Evolutionary conservation across 2,329 filamentous ascomycete genomes (phyloP).

Genomic region (Harringtonia aguacate): DNA sequence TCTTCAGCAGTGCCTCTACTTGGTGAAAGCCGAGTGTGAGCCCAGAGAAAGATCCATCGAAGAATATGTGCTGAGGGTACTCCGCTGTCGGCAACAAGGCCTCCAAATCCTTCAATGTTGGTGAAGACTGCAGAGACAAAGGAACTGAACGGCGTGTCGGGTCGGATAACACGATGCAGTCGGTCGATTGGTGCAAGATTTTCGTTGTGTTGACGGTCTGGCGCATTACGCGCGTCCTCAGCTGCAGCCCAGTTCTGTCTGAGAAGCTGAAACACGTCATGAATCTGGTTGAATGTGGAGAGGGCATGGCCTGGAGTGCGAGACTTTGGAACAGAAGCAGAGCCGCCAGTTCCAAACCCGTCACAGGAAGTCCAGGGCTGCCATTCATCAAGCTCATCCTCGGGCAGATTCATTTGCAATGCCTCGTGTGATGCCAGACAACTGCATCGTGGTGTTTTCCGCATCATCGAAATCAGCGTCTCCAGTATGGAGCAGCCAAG

Average conservation of each 20-base stretch:
- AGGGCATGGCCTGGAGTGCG: constrained; percentile 23
- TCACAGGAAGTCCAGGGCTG: constrained; percentile 53
- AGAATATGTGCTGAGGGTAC: constrained; percentile 5
- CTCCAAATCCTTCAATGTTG: no score
- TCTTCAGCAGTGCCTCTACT: neutral
- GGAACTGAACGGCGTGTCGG: neutral
- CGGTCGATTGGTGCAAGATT: no score
- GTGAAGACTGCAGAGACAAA: no score
- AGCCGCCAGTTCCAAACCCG: constrained; percentile 20
- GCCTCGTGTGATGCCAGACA: neutral
- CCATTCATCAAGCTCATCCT: constrained; percentile 65
- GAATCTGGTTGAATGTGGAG: constrained; percentile 31
- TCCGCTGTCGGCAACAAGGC: neutral
- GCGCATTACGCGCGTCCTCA: constrained; percentile 5
- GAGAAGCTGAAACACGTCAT: constrained; percentile 19
- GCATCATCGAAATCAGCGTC: constrained; percentile 34
- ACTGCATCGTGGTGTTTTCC: neutral
- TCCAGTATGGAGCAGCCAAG: constrained; percentile 55
- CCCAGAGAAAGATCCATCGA: constrained; percentile 4
- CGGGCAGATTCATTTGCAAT: constrained; percentile 17
- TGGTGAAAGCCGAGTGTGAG: neutral
- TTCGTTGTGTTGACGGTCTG: no score
- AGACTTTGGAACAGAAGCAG: constrained; percentile 10
- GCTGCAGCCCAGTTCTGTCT: neutral
- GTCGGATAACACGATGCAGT: neutral